Conservation (phyloP, 495 filamentous ascomycete species). For the Coniosporium apollinis region DNA sequence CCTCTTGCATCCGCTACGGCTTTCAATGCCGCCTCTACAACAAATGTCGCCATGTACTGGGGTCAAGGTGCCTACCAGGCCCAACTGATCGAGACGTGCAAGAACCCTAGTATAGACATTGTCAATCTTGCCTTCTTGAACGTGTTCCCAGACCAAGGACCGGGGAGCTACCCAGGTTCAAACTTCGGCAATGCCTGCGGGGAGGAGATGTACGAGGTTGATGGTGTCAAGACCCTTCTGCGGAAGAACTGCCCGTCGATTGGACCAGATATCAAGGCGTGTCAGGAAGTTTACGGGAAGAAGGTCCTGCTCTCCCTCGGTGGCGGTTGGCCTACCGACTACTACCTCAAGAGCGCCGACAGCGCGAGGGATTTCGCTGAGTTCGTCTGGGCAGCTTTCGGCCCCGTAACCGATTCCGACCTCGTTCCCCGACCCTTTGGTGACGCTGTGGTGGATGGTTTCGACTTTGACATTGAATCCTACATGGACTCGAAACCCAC, state of each 20-base stretch:
- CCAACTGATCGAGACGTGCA: constrained; percentile 38
- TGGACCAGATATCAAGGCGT: constrained; percentile 18
- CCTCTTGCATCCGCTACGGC: constrained; percentile 8
- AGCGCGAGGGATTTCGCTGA: constrained; percentile 35
- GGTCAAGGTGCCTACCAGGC: constrained; percentile 31
- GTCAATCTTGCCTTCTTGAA: constrained; percentile 53
- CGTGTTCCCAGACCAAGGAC: constrained; percentile 38
- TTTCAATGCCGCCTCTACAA: constrained; percentile 16
- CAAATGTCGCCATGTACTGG: constrained; percentile 38
- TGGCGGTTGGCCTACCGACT: constrained; percentile 17
- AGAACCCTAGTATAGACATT: constrained; percentile 42
- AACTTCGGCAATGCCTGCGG: constrained; percentile 55
- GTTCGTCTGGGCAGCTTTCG: constrained; percentile 48
- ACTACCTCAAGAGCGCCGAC: constrained; percentile 20
- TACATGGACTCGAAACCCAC: constrained; percentile 12
- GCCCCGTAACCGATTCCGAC: constrained; percentile 27
- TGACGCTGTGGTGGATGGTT: constrained; percentile 21
- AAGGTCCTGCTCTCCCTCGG: constrained; percentile 25
- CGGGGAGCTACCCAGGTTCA: constrained; percentile 37
- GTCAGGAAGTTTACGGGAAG: constrained; percentile 22
- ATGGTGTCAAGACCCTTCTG: constrained; percentile 15
- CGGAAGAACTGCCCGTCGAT: constrained; percentile 21
- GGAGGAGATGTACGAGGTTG: constrained; percentile 17
- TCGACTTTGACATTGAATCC: constrained; percentile 26
- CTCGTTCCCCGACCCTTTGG: constrained; percentile 22